Evolutionary conservation across 306 rosid genomes (phyloP), one percentile per base, ranked within the genome.

Genomic region (Acacia confusa): DNA sequence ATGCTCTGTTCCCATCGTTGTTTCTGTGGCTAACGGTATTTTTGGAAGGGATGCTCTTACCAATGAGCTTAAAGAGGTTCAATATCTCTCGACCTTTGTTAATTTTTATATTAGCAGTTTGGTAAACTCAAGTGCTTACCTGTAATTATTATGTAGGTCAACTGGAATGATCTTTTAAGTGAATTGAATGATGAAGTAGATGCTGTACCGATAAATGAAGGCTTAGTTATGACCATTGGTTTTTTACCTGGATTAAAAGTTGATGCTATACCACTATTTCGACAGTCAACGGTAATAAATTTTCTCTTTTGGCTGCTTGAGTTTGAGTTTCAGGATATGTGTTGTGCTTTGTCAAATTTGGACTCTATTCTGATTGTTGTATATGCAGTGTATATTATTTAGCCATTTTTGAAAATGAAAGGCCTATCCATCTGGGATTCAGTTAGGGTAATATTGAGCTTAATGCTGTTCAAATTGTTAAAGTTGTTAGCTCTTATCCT

Each of bases 201-300:
- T 58, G 78, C 84, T 12, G 88, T 83, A 48, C 78, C 77, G 72
- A 57, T 48, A 50, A 85, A 88, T 55, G 81, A 76, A 32, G 98
- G 96, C 78, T 79, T 94, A 38, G 84, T 92, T 78, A 64, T 94
- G 88, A 87, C 91, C 1, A 61, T 92, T 74, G 98, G 94, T 2
- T 91, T 52, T 84, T 77, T 94, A 32, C 98, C 97, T 2, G 97
- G 97, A 79, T 74, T 92, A 6, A 87, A 85, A 85, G 94, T 87
- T 48, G 93, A 92, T 77, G 92, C 84, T 36, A 78, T 92, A 78
- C 93, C 98, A 0, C 72, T 94, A 66, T 36, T 79, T 28, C 82
- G 82, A 2, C 77, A 82, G 0, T 5, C 44, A 2, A 77, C 71
- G 91, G 98, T 89, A 80, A 78, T 50, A 15, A 40, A 64, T 22